Percentiles rank a stretch among this genome's conserved stretches.
phyloP scores from a whole-genome alignment of 768 basidiomycete species.

The Pisolithus orientalis region DNA sequence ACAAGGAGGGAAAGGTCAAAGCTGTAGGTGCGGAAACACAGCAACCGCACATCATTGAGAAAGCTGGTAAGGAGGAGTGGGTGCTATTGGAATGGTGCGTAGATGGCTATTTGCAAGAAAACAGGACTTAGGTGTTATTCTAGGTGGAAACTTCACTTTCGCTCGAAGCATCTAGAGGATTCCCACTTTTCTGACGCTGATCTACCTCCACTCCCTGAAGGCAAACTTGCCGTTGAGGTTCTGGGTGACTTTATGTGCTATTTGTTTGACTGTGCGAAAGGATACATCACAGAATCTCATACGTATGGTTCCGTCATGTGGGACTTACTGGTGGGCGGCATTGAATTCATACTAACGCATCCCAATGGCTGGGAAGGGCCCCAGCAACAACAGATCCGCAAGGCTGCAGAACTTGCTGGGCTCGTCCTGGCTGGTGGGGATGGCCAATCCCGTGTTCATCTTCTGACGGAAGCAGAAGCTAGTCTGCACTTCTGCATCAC shows the following conservation, averaged over 20 bases:
- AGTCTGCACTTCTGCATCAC: conserved; percentile 44
- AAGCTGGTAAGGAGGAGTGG: conserved; percentile 33
- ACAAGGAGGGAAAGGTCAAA: conserved; percentile 29
- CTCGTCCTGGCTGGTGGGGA: conserved; percentile 30
- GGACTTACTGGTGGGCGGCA: conserved; percentile 32
- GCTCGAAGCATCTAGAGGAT: conserved; percentile 19
- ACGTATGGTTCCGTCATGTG: conserved; percentile 35
- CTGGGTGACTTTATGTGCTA: conserved; percentile 46
- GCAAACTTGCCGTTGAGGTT: conserved; percentile 32
- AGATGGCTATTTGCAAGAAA: background rate
- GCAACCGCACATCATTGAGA: conserved; percentile 31
- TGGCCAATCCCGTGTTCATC: conserved; percentile 34
- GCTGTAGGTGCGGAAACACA: conserved; percentile 43
- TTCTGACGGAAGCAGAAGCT: conserved; percentile 50
- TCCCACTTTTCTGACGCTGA: conserved; percentile 25
- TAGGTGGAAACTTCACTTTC: conserved; percentile 33
- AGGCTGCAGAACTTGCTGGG: conserved; percentile 37
- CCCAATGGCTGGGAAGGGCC: conserved; percentile 44
- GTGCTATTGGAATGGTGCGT: conserved; percentile 24
- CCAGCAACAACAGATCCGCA: conserved; percentile 38
- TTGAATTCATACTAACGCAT: conserved; percentile 43
- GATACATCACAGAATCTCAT: conserved; percentile 41
- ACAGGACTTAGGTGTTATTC: background rate
- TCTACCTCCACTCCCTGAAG: conserved; percentile 38
- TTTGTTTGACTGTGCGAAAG: conserved; percentile 35